Percentiles rank a stretch among this genome's conserved stretches.
phyloP scores from a whole-genome alignment of 2,329 filamentous ascomycete species.

The Fusarium dlaminii region DNA sequence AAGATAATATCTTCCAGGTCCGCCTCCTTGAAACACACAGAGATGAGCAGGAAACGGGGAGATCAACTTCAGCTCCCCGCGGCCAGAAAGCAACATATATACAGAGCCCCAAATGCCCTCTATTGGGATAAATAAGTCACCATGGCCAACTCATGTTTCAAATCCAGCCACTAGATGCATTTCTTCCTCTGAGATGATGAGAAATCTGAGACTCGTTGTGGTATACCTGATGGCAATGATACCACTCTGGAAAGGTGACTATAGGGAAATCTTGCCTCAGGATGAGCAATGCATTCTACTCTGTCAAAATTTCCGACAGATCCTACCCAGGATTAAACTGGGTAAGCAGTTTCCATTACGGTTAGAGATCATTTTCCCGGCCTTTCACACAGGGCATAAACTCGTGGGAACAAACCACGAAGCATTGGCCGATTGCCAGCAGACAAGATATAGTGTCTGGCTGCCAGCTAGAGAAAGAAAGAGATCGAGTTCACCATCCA shows the following conservation, averaged over 20 bases:
- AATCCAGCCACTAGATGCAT: not conserved
- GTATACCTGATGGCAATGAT: not conserved
- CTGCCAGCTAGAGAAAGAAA: not conserved
- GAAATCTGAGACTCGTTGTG: not conserved
- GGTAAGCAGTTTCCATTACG: not conserved
- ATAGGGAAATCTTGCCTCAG: not conserved
- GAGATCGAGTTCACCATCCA: not conserved
- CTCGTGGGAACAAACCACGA: not conserved
- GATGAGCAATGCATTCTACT: not conserved
- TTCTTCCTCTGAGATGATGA: not conserved
- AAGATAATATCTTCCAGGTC: not conserved
- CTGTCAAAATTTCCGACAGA: not conserved
- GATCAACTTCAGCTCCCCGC: not conserved
- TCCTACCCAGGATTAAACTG: not conserved
- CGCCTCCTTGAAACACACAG: not conserved
- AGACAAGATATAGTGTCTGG: not conserved
- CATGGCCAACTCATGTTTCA: not conserved
- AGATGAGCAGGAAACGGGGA: not conserved
- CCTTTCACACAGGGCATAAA: not conserved
- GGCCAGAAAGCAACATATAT: not conserved
- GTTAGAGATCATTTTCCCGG: fast-evolving
- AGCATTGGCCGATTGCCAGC: not conserved
- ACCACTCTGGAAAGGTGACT: not conserved
- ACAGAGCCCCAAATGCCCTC: not conserved
- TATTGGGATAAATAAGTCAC: not conserved